phyloP scores from a whole-genome alignment of 106 monocot genomes.

The Chionographis japonica region DNA sequence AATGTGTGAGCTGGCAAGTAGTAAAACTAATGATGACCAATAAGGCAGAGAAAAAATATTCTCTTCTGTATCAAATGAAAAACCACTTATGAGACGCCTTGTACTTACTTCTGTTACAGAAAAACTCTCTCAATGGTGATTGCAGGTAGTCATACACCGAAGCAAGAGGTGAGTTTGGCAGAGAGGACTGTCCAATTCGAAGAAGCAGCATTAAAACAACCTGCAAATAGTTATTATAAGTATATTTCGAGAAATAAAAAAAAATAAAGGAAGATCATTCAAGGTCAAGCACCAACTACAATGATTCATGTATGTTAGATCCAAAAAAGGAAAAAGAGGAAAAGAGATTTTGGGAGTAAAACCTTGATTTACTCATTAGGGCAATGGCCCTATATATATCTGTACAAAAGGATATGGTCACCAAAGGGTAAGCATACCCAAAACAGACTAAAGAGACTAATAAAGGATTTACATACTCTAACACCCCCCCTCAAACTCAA shows the following conservation, averaged over 20 bases:
- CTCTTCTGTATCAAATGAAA: background rate
- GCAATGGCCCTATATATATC: too few relatives aligned
- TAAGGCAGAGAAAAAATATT: too few relatives aligned
- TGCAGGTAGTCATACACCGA: conserved; percentile 47
- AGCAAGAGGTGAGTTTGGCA: conserved; percentile 23
- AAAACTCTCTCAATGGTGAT: conserved; percentile 44
- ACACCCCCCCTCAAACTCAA: too few relatives aligned
- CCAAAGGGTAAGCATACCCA: too few relatives aligned
- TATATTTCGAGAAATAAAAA: background rate
- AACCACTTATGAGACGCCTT: background rate
- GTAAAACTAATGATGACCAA: too few relatives aligned
- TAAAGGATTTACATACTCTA: too few relatives aligned
- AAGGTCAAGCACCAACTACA: background rate
- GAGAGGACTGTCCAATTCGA: conserved; percentile 38
- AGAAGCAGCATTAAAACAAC: conserved; percentile 48
- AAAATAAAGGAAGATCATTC: background rate
- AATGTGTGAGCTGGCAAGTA: too few relatives aligned
- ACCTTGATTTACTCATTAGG: too few relatives aligned
- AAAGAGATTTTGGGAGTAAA: too few relatives aligned
- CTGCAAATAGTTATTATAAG: conserved; percentile 14
- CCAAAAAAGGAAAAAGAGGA: too few relatives aligned
- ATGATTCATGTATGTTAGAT: background rate
- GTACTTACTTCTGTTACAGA: conserved; percentile 33
- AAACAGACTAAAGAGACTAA: too few relatives aligned
- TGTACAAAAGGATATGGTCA: too few relatives aligned